Conservation (phyloP, 2,329 filamentous ascomycete genomes). For the Colletotrichum ledebouriae region DNA sequence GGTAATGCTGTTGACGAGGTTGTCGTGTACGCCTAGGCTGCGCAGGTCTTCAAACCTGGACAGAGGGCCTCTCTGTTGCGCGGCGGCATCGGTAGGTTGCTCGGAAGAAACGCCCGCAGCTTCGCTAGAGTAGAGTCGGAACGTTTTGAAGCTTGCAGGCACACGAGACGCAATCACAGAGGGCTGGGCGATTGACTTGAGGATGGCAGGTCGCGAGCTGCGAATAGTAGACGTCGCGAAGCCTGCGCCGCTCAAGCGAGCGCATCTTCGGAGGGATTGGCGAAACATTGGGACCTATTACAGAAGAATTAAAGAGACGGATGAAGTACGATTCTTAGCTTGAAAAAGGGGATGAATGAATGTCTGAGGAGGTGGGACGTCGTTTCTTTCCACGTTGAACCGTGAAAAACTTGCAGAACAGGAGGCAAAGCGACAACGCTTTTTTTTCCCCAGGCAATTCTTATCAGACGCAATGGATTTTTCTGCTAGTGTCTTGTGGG, state of each 20-base stretch:
- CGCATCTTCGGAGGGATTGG: conserved; percentile 55
- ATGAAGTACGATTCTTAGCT: conserved; percentile 11
- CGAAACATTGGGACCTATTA: conserved; percentile 43
- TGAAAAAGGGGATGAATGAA: conserved; percentile 2
- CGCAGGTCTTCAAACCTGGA: conserved; percentile 61
- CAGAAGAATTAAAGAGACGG: conserved; percentile 13
- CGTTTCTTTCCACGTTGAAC: conserved; percentile 29
- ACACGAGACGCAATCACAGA: conserved; percentile 28
- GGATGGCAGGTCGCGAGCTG: conserved; percentile 34
- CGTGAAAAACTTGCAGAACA: conserved; percentile 33
- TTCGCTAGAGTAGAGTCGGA: conserved; percentile 57
- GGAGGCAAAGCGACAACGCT: conserved; percentile 46
- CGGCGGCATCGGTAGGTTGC: conserved; percentile 28
- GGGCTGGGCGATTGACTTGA: conserved; percentile 36
- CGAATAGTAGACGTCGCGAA: conserved; percentile 35
- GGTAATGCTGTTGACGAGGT: conserved; percentile 77
- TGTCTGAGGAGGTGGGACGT: conserved; percentile 17
- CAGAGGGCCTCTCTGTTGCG: conserved; percentile 45
- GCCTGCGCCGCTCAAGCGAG: conserved; percentile 51
- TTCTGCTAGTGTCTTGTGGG: conserved; percentile 23
- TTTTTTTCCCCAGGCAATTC: conserved; percentile 20
- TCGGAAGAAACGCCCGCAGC: conserved; percentile 48
- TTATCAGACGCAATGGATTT: conserved; percentile 30
- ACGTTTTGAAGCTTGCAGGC: conserved; percentile 30
- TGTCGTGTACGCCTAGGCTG: conserved; percentile 68